Evolutionary conservation across 1,139 yeast genomes (phyloP), one percentile per base, ranked within the genome.

Genomic region (Arxiozyma heterogenica): DNA sequence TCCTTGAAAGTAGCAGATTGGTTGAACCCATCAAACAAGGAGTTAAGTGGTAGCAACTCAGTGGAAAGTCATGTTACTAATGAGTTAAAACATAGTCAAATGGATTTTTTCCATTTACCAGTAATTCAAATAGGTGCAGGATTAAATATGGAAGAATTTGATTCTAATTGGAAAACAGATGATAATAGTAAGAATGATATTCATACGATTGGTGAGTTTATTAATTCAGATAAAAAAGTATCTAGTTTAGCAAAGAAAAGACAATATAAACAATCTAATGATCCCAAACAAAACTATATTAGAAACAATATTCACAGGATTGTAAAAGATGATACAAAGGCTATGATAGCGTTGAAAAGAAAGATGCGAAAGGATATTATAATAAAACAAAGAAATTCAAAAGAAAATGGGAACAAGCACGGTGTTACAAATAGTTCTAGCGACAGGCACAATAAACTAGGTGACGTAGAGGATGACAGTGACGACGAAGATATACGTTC

Each of bases 71-170:
- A 23, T 30, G 44, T 44, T 5, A 38, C 41, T 20, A 53, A 55
- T 15, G 66, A 62, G 17, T 49, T 63, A 34, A 54, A 58, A 43
- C 59, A 58, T 43, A 60, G 66, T 27, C 64, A 62, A 53, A 47
- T 57, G 17, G 58, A 59, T 17, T 69, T 69, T 47, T 60, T 66
- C 47, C 53, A 63, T 18, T 55, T 69, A 11, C 72, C 71, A 4
- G 71, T 69, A 3, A 60, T 69, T n/a, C 66, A 67, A 46, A 55
- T 63, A n/a, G 71, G 72, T 0, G 58, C 66, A 3, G 70, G 71
- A 1, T 52, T 69, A 23, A 59, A 57, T 49, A 60, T 68, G 44
- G 57, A 51, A 23, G 27, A 50, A 2, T 42, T 46, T 7, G 38
- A 47, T 3, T 34, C 39, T 34, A 12, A 34, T 12, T 17, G n/a